Evolutionary conservation across 2,329 filamentous ascomycete species (phyloP), one percentile per base, ranked within the genome.

Genomic region (Xylariales sp.): DNA sequence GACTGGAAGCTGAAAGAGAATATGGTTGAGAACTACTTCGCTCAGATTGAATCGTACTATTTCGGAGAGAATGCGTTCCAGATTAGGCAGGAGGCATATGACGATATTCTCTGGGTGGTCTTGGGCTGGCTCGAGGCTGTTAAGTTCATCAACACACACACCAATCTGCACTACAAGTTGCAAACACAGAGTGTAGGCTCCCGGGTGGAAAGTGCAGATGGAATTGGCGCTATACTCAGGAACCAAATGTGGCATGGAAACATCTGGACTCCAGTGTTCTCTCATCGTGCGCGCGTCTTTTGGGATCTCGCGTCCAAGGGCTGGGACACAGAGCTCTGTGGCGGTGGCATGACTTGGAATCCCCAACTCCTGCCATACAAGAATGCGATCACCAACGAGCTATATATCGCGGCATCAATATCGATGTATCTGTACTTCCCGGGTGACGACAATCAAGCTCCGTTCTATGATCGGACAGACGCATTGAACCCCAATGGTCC

Each of bases 91-190:
- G 62, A 81, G 69, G 91, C 91, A 0, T 95, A 84, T 59, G 91
- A 96, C 57, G 91, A 97, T 60, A 95, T 95, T 68, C 76, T 95
- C 3, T 97, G 91, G 91, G 88, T 96, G 1, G 88, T 94, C 3
- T 73, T 97, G 27, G 88, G 85, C 47, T 96, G 91, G 90, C 68
- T 96, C 39, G 88, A 95, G 58, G 79, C 78, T 36, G 76, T 89
- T 48, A 82, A 85, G 50, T 89, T 95, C 56, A 78, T 91, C 38
- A 68, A 80, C 22, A 66, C 74, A n/a, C 88, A 94, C 57, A 79
- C 77, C 3, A 63, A 69, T 2, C 59, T 80, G 14, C 81, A 87
- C 58, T 86, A 83, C 53, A 61, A 62, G 24, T 20, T 8, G 46
- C 38, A 29, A 12, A 32, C 34, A 12, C 25, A 45, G 38, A 33